Percentiles rank a stretch among this genome's conserved stretches.
Evolutionary conservation across 345 rosid genomes (phyloP).

Genomic region (Sonneratia alba): DNA sequence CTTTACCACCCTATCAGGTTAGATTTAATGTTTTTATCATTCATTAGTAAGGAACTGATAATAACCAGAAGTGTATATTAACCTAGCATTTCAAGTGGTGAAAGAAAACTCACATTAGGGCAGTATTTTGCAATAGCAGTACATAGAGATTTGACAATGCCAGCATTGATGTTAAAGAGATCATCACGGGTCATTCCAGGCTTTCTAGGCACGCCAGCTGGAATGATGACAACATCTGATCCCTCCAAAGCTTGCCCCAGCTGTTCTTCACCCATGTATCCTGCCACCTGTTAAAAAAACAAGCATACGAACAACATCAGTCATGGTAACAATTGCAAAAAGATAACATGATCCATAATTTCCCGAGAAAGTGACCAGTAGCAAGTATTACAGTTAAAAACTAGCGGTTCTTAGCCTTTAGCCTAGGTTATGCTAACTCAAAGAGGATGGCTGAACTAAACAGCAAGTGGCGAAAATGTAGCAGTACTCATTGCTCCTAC

Average conservation of each 20-base stretch:
- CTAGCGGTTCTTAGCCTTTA: too few species aligned
- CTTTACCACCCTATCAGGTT: too few species aligned
- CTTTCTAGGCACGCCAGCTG: conserved; percentile 87
- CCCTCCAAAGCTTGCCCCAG: conserved; percentile 66
- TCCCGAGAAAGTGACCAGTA: too few species aligned
- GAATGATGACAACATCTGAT: conserved; percentile 66
- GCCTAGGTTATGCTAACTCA: too few species aligned
- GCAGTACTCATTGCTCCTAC: background rate
- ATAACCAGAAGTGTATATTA: background rate
- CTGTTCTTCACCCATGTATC: conserved; percentile 60
- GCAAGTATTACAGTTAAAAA: too few species aligned
- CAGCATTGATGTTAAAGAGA: conserved; percentile 88
- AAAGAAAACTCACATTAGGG: conserved; percentile 52
- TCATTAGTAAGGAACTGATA: too few species aligned
- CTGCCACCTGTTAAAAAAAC: conserved; percentile 33
- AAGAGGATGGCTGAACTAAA: background rate
- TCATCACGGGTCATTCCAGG: conserved; percentile 95
- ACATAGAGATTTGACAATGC: conserved; percentile 63
- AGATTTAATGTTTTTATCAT: too few species aligned
- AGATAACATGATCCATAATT: background rate
- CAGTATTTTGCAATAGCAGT: conserved; percentile 70
- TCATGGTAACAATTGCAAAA: background rate
- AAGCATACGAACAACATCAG: background rate
- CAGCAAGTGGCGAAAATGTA: background rate
- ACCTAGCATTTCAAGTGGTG: background rate